Evolutionary conservation across 805 yeast species (phyloP), one percentile per base, ranked within the genome.

Genomic region (Tetrapisispora phaffii): DNA sequence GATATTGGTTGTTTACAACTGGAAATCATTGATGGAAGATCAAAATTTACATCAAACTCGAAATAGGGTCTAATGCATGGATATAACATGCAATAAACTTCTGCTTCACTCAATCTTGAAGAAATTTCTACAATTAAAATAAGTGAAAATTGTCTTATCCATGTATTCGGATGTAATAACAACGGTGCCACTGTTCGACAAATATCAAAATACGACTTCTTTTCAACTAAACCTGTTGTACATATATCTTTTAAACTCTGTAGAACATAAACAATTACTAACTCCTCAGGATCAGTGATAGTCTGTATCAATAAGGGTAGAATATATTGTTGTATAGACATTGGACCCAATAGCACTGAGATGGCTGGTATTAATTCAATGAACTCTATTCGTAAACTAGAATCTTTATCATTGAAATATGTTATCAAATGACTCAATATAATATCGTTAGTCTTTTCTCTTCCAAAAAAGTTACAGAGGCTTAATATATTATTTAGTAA

Each of bases 391-490:
- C 94, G 70, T 20, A 93, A 67, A 19, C 77, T 73, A 0, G 82
- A 67, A 55, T 80, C 79, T 45, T 78, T 73, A 57, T 89, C 96
- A 61, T 93, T 93, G 50, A 93, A 66, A 57, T 88, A 93, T 0
- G 97, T 89, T 37, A 93, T 89, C 45, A 89, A 68, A 67, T 93
- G 97, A 38, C 96, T 88, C 39, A 93, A 65, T 20, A 93, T 79
- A 34, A 93, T 70, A 59, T 93, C 97, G 57, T 85, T 89, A 0
- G 96, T 83, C 52, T 80, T 85, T 44, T 86, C 95, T 45, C 82
- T 79, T 0, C 96, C 96, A 58, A 93, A 80, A 47, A 83, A 84
- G 9, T 80, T 71, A 54, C 96, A 86, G 3, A 93, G 62, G 0
- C 88, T 85, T 7, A 83, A 67, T n/a, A 89, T 81, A 48, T 85